Evolutionary conservation across 2,329 filamentous ascomycete genomes (phyloP).

Genomic region (Colletotrichum truncatum): DNA sequence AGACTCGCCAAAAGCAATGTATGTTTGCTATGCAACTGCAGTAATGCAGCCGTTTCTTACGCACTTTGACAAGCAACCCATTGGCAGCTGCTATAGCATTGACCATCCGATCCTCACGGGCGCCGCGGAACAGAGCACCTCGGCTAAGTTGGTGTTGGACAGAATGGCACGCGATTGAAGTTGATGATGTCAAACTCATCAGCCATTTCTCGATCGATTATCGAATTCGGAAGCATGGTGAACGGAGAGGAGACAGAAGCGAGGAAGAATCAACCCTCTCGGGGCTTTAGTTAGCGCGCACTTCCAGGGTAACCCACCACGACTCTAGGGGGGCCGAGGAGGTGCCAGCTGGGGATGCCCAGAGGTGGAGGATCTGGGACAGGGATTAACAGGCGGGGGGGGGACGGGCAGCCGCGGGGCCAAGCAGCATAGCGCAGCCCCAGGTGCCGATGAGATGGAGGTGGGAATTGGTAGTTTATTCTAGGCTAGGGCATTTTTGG

Average conservation of each 20-base stretch:
- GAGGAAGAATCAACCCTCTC: not conserved
- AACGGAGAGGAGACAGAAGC: not conserved
- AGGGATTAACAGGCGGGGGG: not conserved
- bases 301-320: not conserved
- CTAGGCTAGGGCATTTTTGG: not conserved
- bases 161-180: not conserved
- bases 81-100: not conserved
- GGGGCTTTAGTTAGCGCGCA: not conserved
- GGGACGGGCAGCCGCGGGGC: not conserved
- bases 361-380: slow-evolving; percentile 2
- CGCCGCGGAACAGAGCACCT: not conserved
- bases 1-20: not conserved
- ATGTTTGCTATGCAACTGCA: not conserved
- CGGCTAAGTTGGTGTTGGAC: not conserved
- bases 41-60: not conserved
- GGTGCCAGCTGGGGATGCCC: not conserved
- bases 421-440: not conserved
- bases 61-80: not conserved
- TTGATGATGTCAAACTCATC: not conserved
- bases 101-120: slow-evolving; percentile 11
- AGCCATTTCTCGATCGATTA: not conserved
- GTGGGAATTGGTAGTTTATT: slow-evolving; percentile 4
- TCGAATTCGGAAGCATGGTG: not conserved
- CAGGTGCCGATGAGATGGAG: slow-evolving; percentile 5
- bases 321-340: not conserved